Conservation (phyloP, 2,329 filamentous ascomycete species). For the Hypoxylon sp. region DNA sequence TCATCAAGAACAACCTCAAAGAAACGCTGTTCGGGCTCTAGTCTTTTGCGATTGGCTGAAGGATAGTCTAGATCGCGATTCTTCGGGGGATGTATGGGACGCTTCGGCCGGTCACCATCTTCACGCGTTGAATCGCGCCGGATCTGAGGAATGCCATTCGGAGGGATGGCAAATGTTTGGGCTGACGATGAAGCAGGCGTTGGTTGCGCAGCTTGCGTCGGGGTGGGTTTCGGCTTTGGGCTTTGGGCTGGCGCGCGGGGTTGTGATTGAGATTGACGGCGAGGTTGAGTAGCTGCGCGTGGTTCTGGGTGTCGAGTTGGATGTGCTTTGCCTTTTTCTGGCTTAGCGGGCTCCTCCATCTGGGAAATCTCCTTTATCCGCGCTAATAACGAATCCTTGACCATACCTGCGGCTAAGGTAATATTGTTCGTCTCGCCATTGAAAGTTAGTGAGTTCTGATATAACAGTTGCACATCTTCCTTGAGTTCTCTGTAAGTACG, state of each 20-base stretch:
- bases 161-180: conserved; percentile 77
- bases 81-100: conserved; percentile 91
- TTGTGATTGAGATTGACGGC: conserved; percentile 46
- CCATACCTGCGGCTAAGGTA: conserved; percentile 62
- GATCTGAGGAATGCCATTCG: conserved; percentile 81
- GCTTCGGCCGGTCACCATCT: conserved; percentile 84
- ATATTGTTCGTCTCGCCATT: conserved; percentile 83
- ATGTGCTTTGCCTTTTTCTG: conserved; percentile 65
- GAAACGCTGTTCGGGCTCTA: conserved; percentile 88
- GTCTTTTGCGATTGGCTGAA: conserved; percentile 80
- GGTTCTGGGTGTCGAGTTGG: conserved; percentile 57
- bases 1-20: conserved; percentile 84
- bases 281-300: conserved; percentile 49
- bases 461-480: conserved; percentile 78
- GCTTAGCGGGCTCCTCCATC: conserved; percentile 64
- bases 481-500: conserved; percentile 74
- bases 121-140: conserved; percentile 83
- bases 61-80: conserved; percentile 91
- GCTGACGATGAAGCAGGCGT: conserved; percentile 53
- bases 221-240: conserved; percentile 49
- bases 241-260: conserved; percentile 47
- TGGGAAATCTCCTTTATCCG: conserved; percentile 55
- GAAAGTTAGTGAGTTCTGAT: conserved; percentile 81
- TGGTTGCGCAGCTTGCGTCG: conserved; percentile 41
- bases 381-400: conserved; percentile 64